These are phyloP conservation scores for Suhomyces sp. DNA, from an alignment of 805 yeast genomes.

Conservation along the genomic window DNA sequence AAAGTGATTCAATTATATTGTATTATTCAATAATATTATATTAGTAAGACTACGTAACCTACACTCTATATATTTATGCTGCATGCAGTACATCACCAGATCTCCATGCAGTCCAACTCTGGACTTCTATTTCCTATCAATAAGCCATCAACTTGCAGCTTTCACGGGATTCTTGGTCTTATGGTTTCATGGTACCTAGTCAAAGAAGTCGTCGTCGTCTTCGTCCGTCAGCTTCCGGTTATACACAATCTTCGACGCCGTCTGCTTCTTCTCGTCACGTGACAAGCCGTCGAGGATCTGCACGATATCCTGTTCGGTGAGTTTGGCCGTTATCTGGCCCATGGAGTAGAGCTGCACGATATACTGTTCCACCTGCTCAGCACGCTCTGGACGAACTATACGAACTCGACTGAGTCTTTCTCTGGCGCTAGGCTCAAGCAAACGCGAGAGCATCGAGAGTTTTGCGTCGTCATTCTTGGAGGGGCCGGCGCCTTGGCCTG, in stretches of 20 bases:
- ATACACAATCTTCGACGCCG: slow-evolving; percentile 60
- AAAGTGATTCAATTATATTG: too few relatives aligned
- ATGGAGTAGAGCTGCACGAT: slow-evolving; percentile 66
- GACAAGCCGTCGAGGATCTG: slow-evolving; percentile 80
- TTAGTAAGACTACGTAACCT: too few relatives aligned
- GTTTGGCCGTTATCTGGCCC: slow-evolving; percentile 71
- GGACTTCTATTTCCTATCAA: too few relatives aligned
- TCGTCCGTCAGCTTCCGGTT: slow-evolving; percentile 11
- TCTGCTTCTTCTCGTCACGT: slow-evolving; percentile 60
- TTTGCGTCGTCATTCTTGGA: slow-evolving; percentile 38
- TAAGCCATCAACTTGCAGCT: too few relatives aligned
- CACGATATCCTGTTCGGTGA: slow-evolving; percentile 81
- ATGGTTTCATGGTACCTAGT: too few relatives aligned
- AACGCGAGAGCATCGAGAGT: slow-evolving; percentile 52
- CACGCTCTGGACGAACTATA: slow-evolving; percentile 89
- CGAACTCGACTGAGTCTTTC: slow-evolving; percentile 84
- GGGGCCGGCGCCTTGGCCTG: slow-evolving; percentile 9
- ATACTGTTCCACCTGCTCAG: slow-evolving; percentile 80
- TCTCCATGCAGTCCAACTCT: too few relatives aligned
- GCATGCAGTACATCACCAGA: too few relatives aligned
- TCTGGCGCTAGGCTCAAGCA: slow-evolving; percentile 78
- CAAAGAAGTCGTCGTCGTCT: slow-evolving; percentile 15
- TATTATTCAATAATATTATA: too few relatives aligned
- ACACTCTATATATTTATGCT: too few relatives aligned
- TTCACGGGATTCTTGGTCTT: too few relatives aligned